Evolutionary conservation across 2,329 filamentous ascomycete genomes (phyloP).

Genomic region (Botrytis porri): DNA sequence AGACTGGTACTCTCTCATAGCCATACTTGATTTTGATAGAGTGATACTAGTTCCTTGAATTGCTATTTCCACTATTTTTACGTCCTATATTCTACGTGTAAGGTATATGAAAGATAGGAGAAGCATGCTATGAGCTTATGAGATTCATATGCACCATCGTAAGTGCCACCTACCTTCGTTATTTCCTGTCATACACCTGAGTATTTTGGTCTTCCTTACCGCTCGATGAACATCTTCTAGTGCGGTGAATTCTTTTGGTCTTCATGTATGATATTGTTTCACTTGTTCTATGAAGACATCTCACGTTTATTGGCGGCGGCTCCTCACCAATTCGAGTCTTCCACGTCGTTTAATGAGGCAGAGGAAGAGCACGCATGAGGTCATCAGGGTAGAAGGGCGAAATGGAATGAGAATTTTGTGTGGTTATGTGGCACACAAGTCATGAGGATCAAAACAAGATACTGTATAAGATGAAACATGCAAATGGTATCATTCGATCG

Average conservation of each 20-base stretch:
- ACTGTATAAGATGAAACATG: not conserved
- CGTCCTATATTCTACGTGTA: no score
- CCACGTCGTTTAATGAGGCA: no score
- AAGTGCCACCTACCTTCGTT: no score
- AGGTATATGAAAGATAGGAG: no score
- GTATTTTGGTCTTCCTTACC: no score
- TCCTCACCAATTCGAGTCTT: not conserved
- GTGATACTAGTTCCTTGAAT: no score
- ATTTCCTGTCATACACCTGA: no score
- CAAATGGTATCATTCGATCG: not conserved
- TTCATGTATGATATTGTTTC: not conserved
- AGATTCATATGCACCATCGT: no score
- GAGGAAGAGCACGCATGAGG: not conserved
- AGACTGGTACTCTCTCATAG: no score
- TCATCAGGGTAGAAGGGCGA: not conserved
- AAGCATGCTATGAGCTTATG: no score
- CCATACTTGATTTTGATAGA: no score
- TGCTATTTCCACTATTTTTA: no score
- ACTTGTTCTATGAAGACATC: not conserved
- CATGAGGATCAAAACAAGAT: not conserved
- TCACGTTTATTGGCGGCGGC: not conserved
- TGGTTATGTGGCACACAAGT: not conserved
- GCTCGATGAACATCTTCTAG: not conserved
- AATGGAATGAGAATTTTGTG: not conserved
- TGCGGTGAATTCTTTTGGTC: not conserved